Percentiles rank a stretch among this genome's conserved stretches.
phyloP scores from a whole-genome alignment of 345 rosid genomes.

The Isatis tinctoria region DNA sequence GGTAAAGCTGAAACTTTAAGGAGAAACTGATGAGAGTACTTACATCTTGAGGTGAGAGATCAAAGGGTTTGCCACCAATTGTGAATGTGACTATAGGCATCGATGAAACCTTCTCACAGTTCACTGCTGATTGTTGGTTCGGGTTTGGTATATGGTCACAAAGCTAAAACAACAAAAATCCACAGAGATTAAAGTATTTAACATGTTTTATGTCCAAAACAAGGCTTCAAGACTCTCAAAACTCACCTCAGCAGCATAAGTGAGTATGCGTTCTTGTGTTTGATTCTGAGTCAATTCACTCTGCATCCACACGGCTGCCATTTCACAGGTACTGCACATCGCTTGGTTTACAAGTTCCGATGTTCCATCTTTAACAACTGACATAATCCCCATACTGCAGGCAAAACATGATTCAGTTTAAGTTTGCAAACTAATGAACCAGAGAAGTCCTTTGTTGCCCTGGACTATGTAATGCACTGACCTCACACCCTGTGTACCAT shows the following conservation, averaged over 20 bases:
- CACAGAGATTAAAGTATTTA: not conserved
- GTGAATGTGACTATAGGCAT: constrained; percentile 79
- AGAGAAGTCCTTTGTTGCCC: not conserved
- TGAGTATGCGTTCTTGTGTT: constrained; percentile 64
- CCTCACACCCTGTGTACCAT: constrained; percentile 70
- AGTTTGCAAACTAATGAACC: not conserved
- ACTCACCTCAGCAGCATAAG: constrained; percentile 67
- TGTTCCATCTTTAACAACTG: constrained; percentile 48
- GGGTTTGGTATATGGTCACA: constrained; percentile 81
- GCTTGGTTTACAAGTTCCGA: constrained; percentile 44
- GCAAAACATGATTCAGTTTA: constrained; percentile 1
- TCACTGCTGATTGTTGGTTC: constrained; percentile 75
- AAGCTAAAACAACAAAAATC: constrained; percentile 43
- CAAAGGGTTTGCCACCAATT: constrained; percentile 68
- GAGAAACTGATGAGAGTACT: constrained; percentile 4
- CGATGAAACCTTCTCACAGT: constrained; percentile 53
- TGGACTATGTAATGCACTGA: constrained; percentile 22
- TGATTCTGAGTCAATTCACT: constrained; percentile 59
- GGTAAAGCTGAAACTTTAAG: constrained; percentile 7
- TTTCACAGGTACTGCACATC: constrained; percentile 74
- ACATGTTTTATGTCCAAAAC: not conserved
- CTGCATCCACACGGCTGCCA: constrained; percentile 93
- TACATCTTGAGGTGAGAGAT: constrained; percentile 82
- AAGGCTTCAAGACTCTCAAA: not conserved
- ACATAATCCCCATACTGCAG: constrained; percentile 64